Base-by-base conservation (phyloP, 2,329 filamentous ascomycete species). In the Bipolaris oryzae region DNA sequence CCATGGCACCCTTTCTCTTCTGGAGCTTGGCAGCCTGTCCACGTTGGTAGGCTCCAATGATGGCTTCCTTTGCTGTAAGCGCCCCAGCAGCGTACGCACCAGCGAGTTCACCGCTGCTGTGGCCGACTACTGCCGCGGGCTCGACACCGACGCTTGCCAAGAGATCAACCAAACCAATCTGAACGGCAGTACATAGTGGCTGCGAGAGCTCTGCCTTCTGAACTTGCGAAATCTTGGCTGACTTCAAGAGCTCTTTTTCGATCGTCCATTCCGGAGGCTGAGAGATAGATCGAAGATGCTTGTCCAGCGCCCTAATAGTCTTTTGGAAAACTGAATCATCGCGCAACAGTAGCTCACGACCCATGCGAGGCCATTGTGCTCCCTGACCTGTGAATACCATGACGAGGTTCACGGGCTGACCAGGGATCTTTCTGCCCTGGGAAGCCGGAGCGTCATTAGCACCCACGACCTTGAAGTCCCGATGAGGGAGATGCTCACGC, bases 71-170 rank as follows among this genome's bases (percentile, higher is more conserved):
- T 3, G 46, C 45, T 1, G 64, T 71, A 2, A 63, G n/a, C 25
- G 23, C 64, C 1, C 73, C 75, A 10, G 67, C 69, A 7, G 69
- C 69, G 21, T 79, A 78, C 2, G 74, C 67, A 0, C 77, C 78
- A 0, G 74, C 77, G 9, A 78, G 76, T 55, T 80, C 78, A 4
- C 78, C 77, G 11, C 76, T 70, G 0, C 75, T 78, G 49, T 80
- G 78, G 2, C 78, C 78, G 20, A 66, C 57, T 1, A 72, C 69
- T 1, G 61, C 54, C n/a, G 37, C 20, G 1, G 68, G 62, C 3
- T 41, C 15, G 13, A 72, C 46, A 1, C 57, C 57, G 18, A 61
- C 1, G n/a, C 41, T 10, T 2, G 28, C 20, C 42, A 61, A 11
- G 45, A 35, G 3, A 20, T 69, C 59, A 0, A 68, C 60, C 3